Base-by-base conservation (phyloP, 805 yeast species). In the Wickerhamiella lipophila region DNA sequence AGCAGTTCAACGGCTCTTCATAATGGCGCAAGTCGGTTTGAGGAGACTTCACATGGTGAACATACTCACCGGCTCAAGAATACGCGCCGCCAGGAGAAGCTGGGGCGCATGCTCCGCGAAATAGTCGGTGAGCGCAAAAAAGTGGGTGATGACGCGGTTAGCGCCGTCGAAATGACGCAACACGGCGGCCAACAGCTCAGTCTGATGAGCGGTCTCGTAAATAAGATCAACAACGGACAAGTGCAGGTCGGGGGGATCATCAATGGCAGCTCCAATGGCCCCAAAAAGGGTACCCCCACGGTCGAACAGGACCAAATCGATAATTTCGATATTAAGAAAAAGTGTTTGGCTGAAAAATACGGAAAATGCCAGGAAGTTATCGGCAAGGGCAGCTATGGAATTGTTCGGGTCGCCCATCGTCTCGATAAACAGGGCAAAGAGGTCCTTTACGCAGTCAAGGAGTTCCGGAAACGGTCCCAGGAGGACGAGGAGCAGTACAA, bases 291-390 rank as follows among this genome's bases (percentile, higher is more conserved):
- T 11, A 43, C 36, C 27, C 43, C 42, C 47, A 25, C 43, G 49
- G 30, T 47, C 53, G 30, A 42, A 47, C 39, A 42, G 41, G 46
- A 6, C 15, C 26, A 12, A 38, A 19, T 18, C 42, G 42, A 21
- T 32, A 26, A 27, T 27, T 23, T 21, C 12, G 43, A 25, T 22
- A 47, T 52, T 25, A 45, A 43, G 29, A 55, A 58, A 59, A 68
- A 30, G 60, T 77, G 42, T 22, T 82, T 89, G 63, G 81, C 78
- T 7, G 88, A 87, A 57, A 83, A 88, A 62, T 89, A 89, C 63
- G 98, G 98, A 39, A 75, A 83, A 47, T 89, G 97, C 63, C 95
- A 86, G 65, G 97, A 89, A 63, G 84, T 88, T 43, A 76, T 92
- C 54, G 98, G 98, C 22, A 75, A 83, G 46, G 97, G 97, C 18